Conservation (phyloP, 2,329 filamentous ascomycete species). For the Bipolaris sorokiniana region DNA sequence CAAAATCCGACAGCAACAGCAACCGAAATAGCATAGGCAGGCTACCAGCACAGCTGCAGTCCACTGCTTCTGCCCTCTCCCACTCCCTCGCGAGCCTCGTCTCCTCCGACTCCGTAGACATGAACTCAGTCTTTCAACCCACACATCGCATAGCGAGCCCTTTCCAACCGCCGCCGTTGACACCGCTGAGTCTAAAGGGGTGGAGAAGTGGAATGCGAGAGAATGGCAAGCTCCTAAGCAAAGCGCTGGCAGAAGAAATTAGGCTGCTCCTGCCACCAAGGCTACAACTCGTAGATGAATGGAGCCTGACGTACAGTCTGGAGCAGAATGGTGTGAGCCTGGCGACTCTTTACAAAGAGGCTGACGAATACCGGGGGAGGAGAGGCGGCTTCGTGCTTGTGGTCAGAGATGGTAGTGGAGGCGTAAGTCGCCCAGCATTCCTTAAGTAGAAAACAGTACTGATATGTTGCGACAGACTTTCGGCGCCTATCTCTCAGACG, state of each 20-base stretch:
- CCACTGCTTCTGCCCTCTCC: conserved; percentile 32
- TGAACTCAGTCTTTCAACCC: conserved; percentile 66
- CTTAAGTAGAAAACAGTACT: conserved; percentile 1
- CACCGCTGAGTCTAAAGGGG: conserved; percentile 74
- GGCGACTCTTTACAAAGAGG: conserved; percentile 82
- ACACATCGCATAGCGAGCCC: conserved; percentile 72
- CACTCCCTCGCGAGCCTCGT: conserved; percentile 49
- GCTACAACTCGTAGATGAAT: conserved; percentile 84
- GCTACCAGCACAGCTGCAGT: conserved; percentile 30
- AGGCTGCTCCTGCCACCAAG: conserved; percentile 85
- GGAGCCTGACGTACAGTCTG: conserved; percentile 85
- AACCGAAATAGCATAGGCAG: conserved; percentile 14
- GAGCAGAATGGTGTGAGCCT: conserved; percentile 91
- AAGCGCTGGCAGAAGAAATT: conserved; percentile 87
- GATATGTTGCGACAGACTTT: conserved; percentile 63
- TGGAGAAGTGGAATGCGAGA: conserved; percentile 66
- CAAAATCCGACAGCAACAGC: conserved; percentile 17
- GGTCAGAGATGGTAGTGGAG: conserved; percentile 76
- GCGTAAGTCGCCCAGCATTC: conserved; percentile 59
- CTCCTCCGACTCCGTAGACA: conserved; percentile 44
- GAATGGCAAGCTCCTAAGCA: conserved; percentile 70
- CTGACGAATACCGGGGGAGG: conserved; percentile 68
- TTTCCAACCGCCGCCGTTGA: conserved; percentile 86
- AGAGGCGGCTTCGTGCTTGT: conserved; percentile 89
- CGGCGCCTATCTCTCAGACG: conserved; percentile 91